Percentiles rank a stretch among this genome's conserved stretches.
These are phyloP conservation scores for Sarocladium oryzae DNA, from an alignment of 2,329 filamentous ascomycete genomes.

Conservation along the genomic window DNA sequence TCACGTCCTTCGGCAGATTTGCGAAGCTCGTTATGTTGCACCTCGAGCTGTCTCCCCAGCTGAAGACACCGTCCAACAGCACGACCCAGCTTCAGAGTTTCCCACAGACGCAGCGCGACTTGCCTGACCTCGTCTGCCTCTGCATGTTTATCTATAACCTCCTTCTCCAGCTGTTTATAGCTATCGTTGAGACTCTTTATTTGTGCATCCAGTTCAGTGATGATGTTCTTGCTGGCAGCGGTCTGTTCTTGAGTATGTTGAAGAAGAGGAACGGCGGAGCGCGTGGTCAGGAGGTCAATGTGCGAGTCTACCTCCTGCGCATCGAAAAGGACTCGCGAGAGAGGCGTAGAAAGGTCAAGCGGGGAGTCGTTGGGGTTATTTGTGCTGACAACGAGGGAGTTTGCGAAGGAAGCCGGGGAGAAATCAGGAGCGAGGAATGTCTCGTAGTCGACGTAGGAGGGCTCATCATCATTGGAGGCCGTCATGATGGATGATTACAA, in stretches of 20 bases:
- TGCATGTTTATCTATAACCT: conserved; percentile 80
- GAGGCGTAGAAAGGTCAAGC: conserved; percentile 86
- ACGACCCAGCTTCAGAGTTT: conserved; percentile 70
- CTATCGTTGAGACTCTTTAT: conserved; percentile 74
- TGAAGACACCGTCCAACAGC: conserved; percentile 73
- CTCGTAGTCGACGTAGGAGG: conserved; percentile 94
- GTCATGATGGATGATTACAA: neutral
- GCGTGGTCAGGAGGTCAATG: conserved; percentile 83
- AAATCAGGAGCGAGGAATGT: conserved; percentile 81
- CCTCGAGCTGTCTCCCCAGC: conserved; percentile 78
- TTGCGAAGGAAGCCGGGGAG: conserved; percentile 75
- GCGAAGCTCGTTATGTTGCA: conserved; percentile 66
- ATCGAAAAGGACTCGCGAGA: conserved; percentile 92
- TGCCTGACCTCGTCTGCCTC: conserved; percentile 76
- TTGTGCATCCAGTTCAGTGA: conserved; percentile 73
- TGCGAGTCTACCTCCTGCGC: conserved; percentile 95
- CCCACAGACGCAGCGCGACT: conserved; percentile 72
- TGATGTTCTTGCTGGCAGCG: conserved; percentile 63
- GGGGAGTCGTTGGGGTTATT: conserved; percentile 89
- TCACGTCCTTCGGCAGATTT: conserved; percentile 42
- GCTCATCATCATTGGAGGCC: conserved; percentile 39
- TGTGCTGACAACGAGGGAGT: conserved; percentile 78
- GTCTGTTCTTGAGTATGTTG: conserved; percentile 70
- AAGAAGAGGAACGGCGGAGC: conserved; percentile 74
- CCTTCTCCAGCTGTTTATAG: conserved; percentile 77